Conservation (phyloP, 2,329 filamentous ascomycete species). For the Xylariaceae sp. region DNA sequence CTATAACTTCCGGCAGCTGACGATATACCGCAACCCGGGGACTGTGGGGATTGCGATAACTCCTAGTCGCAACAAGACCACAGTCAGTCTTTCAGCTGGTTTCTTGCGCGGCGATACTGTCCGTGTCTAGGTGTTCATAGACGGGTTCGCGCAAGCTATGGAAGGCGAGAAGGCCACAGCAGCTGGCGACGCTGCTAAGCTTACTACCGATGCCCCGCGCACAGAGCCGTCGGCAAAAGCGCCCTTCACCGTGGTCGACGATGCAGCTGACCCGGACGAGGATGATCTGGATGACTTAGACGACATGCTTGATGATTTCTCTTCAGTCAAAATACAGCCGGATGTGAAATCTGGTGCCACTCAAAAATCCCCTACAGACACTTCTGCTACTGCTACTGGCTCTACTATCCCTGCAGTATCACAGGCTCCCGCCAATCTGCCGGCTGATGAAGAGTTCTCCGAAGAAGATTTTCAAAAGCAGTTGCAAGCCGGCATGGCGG, state of each 20-base stretch:
- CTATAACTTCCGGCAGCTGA: too few species aligned
- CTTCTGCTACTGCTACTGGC: conserved; percentile 14
- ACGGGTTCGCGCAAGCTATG: conserved; percentile 13
- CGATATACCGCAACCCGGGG: too few species aligned
- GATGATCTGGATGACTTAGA: conserved; percentile 91
- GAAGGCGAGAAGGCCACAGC: conserved; percentile 15
- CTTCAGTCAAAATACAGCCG: conserved; percentile 53
- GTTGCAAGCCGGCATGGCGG: conserved; percentile 86
- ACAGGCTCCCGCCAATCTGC: conserved; percentile 16
- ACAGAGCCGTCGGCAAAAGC: conserved; percentile 23
- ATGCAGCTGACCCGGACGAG: conserved; percentile 84
- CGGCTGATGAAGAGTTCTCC: conserved; percentile 44
- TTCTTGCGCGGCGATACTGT: too few species aligned
- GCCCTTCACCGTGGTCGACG: conserved; percentile 37
- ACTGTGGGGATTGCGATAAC: too few species aligned
- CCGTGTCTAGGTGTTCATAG: too few species aligned
- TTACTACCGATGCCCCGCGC: conserved; percentile 14
- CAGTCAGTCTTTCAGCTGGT: too few species aligned
- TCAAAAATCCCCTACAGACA: conserved; percentile 32
- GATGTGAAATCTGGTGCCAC: conserved; percentile 13
- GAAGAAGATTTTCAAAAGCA: conserved; percentile 80
- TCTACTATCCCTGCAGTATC: conserved; percentile 21
- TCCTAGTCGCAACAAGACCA: too few species aligned
- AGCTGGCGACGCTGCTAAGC: conserved; percentile 13
- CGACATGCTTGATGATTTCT: conserved; percentile 92